Evolutionary conservation across 768 basidiomycete species (phyloP), one percentile per base, ranked within the genome.

Genomic region (Suillus plorans): DNA sequence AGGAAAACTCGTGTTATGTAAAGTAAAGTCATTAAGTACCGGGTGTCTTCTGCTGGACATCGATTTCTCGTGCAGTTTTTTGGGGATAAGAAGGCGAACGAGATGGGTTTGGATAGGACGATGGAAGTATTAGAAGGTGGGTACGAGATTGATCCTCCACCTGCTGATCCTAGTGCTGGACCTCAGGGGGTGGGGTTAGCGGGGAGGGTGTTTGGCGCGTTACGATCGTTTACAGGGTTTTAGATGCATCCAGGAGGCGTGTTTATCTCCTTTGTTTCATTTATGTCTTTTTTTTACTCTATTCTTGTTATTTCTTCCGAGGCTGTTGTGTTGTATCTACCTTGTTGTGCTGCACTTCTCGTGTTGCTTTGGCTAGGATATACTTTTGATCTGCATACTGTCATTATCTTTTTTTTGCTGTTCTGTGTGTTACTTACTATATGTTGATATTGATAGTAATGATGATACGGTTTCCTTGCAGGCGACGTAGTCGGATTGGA

Each of bases 131-230:
- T 58, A 8, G 37, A 8, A 25, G 39, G 39, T 25, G 57, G 39
- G 37, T 58, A 58, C 16, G 57, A 58, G 37, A 58, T 58, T 18
- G 57, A 59, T 31, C 39, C 58, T 13, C 58, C 58, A 18, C 9
- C 25, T 59, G 58, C 28, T 28, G 57, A 22, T 18, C 22, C 25
- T 42, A 25, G 4, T 16, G 10, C 18, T 59, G 25, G 25, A 20
- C n/a, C 41, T 41, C 37, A 41, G 39, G 25, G 25, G 25, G 25
- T 20, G 25, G 58, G 58, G 22, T 28, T 59, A 28, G 25, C 41
- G 18, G 58, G 58, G 41, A 59, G 58, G 25, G 10, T 59, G 5
- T 59, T 59, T 28, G 58, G 58, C 18, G 58, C 58, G 39, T 13
- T 59, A 39, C 58, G 58, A 12, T 42, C 58, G 10, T 18, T 59